A percentile compares a stretch with the other conserved stretches of the same genome.
phyloP scores from a whole-genome alignment of 768 basidiomycete species.

The Lyophyllum atratum region DNA sequence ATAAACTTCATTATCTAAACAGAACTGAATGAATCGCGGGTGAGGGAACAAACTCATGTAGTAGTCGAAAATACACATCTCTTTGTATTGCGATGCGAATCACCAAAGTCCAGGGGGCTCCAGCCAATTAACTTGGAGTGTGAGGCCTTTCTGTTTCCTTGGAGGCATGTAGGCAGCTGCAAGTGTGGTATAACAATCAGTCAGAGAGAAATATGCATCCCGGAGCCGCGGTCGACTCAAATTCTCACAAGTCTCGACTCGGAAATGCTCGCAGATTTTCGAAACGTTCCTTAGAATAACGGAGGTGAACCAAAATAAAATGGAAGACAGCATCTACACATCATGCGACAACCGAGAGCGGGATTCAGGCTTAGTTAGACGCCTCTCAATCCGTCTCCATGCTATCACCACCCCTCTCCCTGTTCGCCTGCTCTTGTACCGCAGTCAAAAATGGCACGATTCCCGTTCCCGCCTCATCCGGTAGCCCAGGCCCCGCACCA shows the following conservation, averaged over 20 bases:
- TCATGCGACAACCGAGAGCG: neutral
- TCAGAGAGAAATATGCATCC: neutral
- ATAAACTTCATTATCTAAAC: no score
- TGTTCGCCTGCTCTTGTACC: conserved; percentile 72
- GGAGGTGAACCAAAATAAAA: neutral
- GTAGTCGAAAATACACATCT: no score
- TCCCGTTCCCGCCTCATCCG: conserved; percentile 81
- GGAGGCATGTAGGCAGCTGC: no score
- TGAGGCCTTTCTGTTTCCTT: no score
- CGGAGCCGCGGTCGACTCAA: neutral
- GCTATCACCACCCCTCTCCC: conserved; percentile 39
- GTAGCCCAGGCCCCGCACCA: conserved; percentile 82
- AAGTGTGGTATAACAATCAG: no score
- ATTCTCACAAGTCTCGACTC: no score
- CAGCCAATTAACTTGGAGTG: no score
- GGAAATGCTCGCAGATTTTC: neutral
- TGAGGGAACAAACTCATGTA: no score
- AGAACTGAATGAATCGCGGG: no score
- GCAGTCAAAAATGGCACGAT: conserved; percentile 81
- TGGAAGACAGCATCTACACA: neutral
- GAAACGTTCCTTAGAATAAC: neutral
- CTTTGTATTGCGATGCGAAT: no score
- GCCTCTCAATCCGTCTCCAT: conserved; percentile 78
- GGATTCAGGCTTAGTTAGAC: neutral
- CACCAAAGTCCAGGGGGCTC: no score